Base-by-base conservation (phyloP, 2,329 filamentous ascomycete species). In the Claviceps sp. region DNA sequence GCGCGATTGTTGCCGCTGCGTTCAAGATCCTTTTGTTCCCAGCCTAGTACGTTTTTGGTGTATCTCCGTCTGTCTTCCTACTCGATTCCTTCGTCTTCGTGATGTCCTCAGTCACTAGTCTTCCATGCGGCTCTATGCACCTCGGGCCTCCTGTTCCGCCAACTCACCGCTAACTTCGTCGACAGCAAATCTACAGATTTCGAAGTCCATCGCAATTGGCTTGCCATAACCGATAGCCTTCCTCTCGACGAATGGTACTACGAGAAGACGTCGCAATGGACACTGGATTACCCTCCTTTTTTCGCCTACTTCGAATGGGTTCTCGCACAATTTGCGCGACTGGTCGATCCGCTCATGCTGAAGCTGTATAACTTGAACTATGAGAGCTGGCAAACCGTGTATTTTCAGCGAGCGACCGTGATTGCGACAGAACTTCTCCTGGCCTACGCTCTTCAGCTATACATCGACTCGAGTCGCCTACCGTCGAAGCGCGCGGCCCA, bases 181-280 rank as follows among this genome's bases (percentile, higher is more conserved):
- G 38, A 20, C 68, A 96, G 90, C 75, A 96, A 95, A 76, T 98
- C 93, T 5, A 98, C 93, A 60, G 93, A 98, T 68, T 98, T 98
- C 63, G 93, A 98, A 69, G 93, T 98, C 52, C 93, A 98, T 70
- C 84, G 93, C 58, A 98, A 98, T 73, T 98, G 93, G 93, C 82
- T 98, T 42, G 93, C 93, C 57, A 88, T 97, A 60, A 97, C 93
- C 4, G 77, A 95, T 70, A 95, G 86, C 55, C 77, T 97, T 20
- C 87, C 91, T 3, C 70, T 90, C 49, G 82, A 86, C 67, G 76
- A 94, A 59, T 98, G 93, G 93, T 98, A 98, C 70, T 90, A 85
- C 65, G 93, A 98, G 75, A 85, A 90, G 71, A 95, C 90, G 2
- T 98, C 93, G 54, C 88, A 97, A 88, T 98, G 93, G 93, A 98